Evolutionary conservation across 83 land plant species (phyloP), one percentile per base, ranked within the genome.

Genomic region (Picea abies): DNA sequence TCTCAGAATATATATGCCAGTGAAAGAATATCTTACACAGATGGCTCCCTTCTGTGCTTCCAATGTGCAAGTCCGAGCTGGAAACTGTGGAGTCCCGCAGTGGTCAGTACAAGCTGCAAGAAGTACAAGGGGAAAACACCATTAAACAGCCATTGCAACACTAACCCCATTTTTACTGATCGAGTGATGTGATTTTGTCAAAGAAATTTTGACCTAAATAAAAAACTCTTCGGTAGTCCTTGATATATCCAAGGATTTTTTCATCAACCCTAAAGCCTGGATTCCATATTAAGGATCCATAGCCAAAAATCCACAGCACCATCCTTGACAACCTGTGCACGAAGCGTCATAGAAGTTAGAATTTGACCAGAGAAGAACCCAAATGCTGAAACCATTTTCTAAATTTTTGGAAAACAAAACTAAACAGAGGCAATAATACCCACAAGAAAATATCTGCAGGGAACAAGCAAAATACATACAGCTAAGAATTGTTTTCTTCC

Each of bases 231-330:
- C 81, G 80, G 84, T 93, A 93, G 56, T 84, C 92, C 85, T 90
- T 93, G 82, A 93, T 93, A 78, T 60, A 93, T 32, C 95, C 95
- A 10, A 93, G 63, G 0, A 89, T 20, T 79, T 81, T 89, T 63
- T 93, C 94, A 79, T 93, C 94, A 32, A 75, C 91, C 4, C 88
- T 83, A 72, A 93, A 93, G 0, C 93, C 95, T 0, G 93, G 93
- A 49, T 88, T 91, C 95, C 95, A 93, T 17, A 93, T 87, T 80
- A 93, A 69, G 9, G 95, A 93, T 2, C 92, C 95, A 67, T 93
- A 93, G 6, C 89, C 93, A 76, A 93, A 93, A 35, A 93, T 88
- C 95, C 95, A 93, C 63, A 93, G 83, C 71, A 91, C 93, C 95
- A 93, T 93, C 58, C 58, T 44, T 23, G 4, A 23, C 3, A 47